phyloP scores from a whole-genome alignment of 164 flowering plant genomes.

The Umbellularia californica region DNA sequence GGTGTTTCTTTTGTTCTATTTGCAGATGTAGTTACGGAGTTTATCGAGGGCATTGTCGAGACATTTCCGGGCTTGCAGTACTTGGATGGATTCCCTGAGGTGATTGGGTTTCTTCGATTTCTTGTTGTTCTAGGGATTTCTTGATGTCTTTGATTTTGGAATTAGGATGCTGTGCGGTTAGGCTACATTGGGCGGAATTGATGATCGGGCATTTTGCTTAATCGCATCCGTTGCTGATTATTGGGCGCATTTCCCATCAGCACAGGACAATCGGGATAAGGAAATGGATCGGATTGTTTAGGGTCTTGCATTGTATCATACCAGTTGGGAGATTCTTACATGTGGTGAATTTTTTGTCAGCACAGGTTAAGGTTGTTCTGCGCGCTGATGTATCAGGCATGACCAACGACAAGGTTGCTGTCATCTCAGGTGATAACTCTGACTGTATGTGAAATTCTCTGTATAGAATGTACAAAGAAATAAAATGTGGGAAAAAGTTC shows the following conservation, averaged over 20 bases:
- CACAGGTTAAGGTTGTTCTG: slow-evolving; percentile 87
- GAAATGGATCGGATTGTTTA: not conserved
- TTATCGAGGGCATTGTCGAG: slow-evolving; percentile 89
- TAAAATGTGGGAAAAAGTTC: no score
- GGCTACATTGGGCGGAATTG: not conserved
- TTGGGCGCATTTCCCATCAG: no score
- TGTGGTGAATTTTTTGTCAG: not conserved
- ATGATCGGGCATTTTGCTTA: no score
- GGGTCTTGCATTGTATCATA: not conserved
- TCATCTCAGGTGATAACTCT: slow-evolving; percentile 70
- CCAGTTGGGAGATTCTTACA: not conserved
- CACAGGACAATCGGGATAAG: no score
- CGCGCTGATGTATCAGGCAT: slow-evolving; percentile 73
- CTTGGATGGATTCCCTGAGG: slow-evolving; percentile 93
- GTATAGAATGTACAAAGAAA: not conserved
- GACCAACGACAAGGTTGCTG: slow-evolving; percentile 82
- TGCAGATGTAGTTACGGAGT: slow-evolving; percentile 89
- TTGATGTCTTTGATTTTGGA: not conserved
- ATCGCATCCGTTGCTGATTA: no score
- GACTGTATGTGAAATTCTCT: not conserved
- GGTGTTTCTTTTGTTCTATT: not conserved
- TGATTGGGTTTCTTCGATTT: slow-evolving; percentile 15
- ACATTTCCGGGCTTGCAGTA: slow-evolving; percentile 85
- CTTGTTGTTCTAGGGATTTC: not conserved
- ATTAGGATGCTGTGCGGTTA: not conserved